phyloP scores from a whole-genome alignment of 495 filamentous ascomycete species.

The Xylaria acuta region DNA sequence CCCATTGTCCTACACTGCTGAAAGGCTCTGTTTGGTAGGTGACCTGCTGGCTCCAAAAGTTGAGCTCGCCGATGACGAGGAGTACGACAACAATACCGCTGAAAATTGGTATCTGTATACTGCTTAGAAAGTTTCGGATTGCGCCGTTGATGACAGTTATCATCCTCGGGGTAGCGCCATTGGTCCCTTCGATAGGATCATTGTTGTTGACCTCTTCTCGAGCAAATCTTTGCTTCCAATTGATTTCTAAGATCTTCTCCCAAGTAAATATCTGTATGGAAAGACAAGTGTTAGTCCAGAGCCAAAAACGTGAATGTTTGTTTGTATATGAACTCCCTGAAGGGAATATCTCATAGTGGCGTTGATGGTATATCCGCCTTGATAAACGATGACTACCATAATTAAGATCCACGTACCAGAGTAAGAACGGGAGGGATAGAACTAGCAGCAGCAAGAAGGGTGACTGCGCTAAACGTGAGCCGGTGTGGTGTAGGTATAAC shows the following conservation, averaged over 20 bases:
- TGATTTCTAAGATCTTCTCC: conserved; percentile 64
- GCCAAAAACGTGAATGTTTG: background rate
- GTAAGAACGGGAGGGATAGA: conserved; percentile 65
- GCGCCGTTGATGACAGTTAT: conserved; percentile 55
- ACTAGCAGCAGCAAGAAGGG: conserved; percentile 63
- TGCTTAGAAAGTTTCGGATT: conserved; percentile 52
- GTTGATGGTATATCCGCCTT: background rate
- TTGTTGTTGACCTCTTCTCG: conserved; percentile 42
- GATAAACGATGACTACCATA: background rate
- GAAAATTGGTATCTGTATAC: conserved; percentile 61
- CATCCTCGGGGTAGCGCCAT: conserved; percentile 56
- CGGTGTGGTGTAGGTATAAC: conserved; percentile 59
- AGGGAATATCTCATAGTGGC: background rate
- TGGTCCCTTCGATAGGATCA: conserved; percentile 56
- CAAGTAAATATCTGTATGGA: conserved; percentile 53
- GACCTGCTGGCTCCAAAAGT: conserved; percentile 61
- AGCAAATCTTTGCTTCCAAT: conserved; percentile 54
- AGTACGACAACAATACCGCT: conserved; percentile 60
- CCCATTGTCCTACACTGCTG: conserved; percentile 61
- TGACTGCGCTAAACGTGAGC: conserved; percentile 60
- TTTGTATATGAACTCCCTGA: background rate
- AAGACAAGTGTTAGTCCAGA: background rate
- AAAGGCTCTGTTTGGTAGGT: conserved; percentile 63
- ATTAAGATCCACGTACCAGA: conserved; percentile 32
- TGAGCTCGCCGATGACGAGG: conserved; percentile 61